A percentile compares a stretch with the other conserved stretches of the same genome.
phyloP scores from a whole-genome alignment of 192 early-diverging fungal genomes.

The Coemansia sp. region DNA sequence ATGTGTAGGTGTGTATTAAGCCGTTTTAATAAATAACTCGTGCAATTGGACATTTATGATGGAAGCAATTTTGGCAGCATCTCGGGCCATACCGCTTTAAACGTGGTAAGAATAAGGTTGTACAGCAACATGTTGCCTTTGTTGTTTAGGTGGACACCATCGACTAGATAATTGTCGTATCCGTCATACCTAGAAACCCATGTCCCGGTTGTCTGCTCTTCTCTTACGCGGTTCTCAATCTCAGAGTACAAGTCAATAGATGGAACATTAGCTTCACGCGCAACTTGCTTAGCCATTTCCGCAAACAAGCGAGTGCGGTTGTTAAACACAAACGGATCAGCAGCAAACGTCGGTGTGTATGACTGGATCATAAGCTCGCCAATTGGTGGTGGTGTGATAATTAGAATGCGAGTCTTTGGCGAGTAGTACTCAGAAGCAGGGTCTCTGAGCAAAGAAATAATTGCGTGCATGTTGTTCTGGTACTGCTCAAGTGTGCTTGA shows the following conservation, averaged over 20 bases:
- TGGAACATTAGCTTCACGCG: constrained; percentile 30
- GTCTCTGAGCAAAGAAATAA: constrained; percentile 59
- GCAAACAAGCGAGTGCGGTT: constrained; percentile 55
- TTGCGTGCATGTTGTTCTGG: constrained; percentile 56
- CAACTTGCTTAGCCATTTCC: constrained; percentile 44
- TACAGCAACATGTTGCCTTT: constrained; percentile 55
- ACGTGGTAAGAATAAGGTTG: constrained; percentile 11
- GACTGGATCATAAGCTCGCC: constrained; percentile 52
- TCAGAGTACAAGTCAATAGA: constrained; percentile 43
- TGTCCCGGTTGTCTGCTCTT: not conserved
- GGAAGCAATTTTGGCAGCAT: constrained; percentile 2
- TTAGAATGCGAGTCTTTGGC: constrained; percentile 61
- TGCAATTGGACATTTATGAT: not conserved
- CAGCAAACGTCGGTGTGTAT: not conserved
- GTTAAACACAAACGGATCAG: constrained; percentile 3
- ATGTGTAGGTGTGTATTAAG: no score
- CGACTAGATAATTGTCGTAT: constrained; percentile 46
- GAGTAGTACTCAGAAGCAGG: constrained; percentile 56
- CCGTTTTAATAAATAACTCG: no score
- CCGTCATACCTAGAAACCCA: constrained; percentile 17
- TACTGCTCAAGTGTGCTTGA: constrained; percentile 60
- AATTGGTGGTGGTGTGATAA: constrained; percentile 73
- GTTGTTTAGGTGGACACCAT: constrained; percentile 60
- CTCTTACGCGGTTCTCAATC: constrained; percentile 21
- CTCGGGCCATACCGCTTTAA: constrained; percentile 18